These are phyloP conservation scores for Capsicum pubescens DNA, from an alignment of 257 asterid genomes.

Conservation along the genomic window DNA sequence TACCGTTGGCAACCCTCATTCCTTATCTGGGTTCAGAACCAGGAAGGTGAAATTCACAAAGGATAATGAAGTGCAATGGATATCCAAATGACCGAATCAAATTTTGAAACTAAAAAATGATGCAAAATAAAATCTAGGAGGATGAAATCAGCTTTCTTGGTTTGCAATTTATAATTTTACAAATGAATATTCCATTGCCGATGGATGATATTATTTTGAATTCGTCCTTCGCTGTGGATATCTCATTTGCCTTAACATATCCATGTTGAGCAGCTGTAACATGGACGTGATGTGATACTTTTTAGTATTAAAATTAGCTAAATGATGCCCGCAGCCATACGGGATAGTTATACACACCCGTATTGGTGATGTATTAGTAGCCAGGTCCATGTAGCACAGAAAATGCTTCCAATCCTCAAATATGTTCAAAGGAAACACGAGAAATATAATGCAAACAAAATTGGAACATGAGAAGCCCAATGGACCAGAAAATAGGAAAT, in stretches of 20 bases:
- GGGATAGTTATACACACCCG: background rate
- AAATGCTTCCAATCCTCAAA: background rate
- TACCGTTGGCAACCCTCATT: background rate
- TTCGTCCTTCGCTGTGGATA: background rate
- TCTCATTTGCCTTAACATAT: background rate
- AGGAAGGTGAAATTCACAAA: background rate
- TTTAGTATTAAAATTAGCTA: background rate
- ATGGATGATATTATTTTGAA: background rate
- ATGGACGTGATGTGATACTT: background rate
- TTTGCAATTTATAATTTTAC: background rate
- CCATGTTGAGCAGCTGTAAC: background rate
- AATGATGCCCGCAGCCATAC: background rate
- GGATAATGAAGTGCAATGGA: constrained; percentile 6
- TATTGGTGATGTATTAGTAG: background rate
- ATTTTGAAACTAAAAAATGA: background rate
- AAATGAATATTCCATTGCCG: background rate
- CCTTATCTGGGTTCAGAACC: background rate
- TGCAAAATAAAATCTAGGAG: background rate
- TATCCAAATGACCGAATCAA: background rate
- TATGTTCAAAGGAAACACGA: background rate
- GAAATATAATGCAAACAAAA: background rate
- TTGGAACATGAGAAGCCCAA: background rate
- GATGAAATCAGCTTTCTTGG: constrained; percentile 19
- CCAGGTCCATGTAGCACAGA: background rate
- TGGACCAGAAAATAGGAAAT: constrained; percentile 18